These are phyloP conservation scores for Castanopsis chinensis DNA, from an alignment of 306 rosid species.

Conservation along the genomic window DNA sequence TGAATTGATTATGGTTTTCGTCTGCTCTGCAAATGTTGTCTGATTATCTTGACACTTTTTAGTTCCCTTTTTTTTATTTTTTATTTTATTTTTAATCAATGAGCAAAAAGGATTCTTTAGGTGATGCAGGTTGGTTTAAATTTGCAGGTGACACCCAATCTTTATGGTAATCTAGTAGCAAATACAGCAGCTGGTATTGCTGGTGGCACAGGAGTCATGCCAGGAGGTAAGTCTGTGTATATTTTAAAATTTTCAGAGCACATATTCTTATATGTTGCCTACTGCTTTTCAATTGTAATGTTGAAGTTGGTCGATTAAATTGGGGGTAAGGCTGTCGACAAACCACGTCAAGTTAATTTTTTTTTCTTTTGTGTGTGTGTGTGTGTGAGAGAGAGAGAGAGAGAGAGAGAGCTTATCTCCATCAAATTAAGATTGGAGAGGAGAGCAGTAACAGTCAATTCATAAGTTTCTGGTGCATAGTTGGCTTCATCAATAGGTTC, in stretches of 20 bases:
- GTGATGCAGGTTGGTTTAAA: conserved; percentile 19
- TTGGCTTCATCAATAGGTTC: not conserved
- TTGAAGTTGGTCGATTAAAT: not conserved
- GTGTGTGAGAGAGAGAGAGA: too few relatives aligned
- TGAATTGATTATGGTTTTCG: not conserved
- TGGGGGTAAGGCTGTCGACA: too few relatives aligned
- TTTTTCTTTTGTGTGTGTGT: too few relatives aligned
- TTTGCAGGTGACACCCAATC: conserved; percentile 93
- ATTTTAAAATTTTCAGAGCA: conserved; percentile 4
- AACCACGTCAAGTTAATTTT: too few relatives aligned
- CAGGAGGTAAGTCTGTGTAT: conserved; percentile 59
- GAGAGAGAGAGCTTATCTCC: not conserved
- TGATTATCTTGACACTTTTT: not conserved
- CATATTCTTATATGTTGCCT: not conserved
- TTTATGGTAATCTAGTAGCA: conserved; percentile 93
- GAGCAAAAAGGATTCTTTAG: not conserved
- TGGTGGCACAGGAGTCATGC: conserved; percentile 99
- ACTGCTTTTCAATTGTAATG: not conserved
- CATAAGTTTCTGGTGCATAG: not conserved
- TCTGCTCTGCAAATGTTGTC: not conserved
- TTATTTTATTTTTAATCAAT: too few relatives aligned
- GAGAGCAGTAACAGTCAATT: not conserved
- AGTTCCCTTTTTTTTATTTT: not conserved
- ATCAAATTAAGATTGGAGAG: not conserved
- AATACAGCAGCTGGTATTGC: conserved; percentile 99